phyloP scores from a whole-genome alignment of 192 early-diverging fungal genomes.

The Borealophlyctis nickersoniae region DNA sequence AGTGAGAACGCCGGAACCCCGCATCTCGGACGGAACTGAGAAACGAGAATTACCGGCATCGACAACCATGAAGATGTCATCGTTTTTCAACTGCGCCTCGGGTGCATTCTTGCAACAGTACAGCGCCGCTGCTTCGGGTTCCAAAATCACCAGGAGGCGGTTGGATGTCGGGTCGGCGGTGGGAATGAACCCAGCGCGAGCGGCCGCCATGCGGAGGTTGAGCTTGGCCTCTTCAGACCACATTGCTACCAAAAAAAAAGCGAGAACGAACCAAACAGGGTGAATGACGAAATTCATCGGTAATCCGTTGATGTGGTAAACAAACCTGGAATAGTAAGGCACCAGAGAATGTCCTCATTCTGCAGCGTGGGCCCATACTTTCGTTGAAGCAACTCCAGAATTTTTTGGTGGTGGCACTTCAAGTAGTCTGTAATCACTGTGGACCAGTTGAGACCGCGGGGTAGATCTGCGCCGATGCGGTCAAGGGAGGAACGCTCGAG shows the following conservation, averaged over 20 bases:
- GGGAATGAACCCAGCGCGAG: slow-evolving; percentile 14
- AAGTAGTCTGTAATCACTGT: slow-evolving; percentile 12
- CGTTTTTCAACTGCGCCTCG: slow-evolving; percentile 15
- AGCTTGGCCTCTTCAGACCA: slow-evolving; percentile 24
- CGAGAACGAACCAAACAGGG: neutral
- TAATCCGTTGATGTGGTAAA: neutral
- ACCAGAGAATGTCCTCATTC: slow-evolving; percentile 8
- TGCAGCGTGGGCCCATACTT: slow-evolving; percentile 13
- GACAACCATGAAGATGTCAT: slow-evolving; percentile 21
- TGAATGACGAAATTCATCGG: neutral
- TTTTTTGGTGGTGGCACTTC: neutral
- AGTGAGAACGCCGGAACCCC: too few relatives aligned
- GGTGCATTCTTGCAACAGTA: slow-evolving; percentile 14
- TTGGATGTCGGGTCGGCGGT: slow-evolving; percentile 5
- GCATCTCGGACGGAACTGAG: too few relatives aligned
- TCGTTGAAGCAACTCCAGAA: slow-evolving; percentile 6
- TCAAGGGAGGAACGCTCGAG: slow-evolving; percentile 2
- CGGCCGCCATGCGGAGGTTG: slow-evolving; percentile 9
- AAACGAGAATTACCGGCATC: slow-evolving; percentile 21
- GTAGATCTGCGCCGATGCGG: neutral
- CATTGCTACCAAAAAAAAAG: slow-evolving; percentile 10
- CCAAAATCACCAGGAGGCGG: slow-evolving; percentile 15
- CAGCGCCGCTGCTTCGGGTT: slow-evolving; percentile 28
- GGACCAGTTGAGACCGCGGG: slow-evolving; percentile 1
- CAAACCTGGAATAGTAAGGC: slow-evolving; percentile 17